These are phyloP conservation scores for Vitis hybrid DNA, from an alignment of 177 flowering plant genomes.

Conservation along the genomic window DNA sequence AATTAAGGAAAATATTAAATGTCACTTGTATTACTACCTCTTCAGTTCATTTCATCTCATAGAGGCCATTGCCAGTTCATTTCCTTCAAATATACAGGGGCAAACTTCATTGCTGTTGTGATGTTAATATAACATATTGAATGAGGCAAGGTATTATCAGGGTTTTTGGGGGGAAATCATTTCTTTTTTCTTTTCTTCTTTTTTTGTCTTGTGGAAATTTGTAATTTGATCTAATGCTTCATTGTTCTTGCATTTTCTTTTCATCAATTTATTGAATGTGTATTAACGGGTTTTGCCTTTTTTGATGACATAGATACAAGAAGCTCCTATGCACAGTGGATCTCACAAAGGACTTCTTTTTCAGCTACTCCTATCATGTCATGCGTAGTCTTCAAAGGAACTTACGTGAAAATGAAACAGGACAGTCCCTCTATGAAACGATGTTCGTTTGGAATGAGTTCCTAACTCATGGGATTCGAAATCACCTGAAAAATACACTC, in stretches of 20 bases:
- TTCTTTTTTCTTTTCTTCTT: constrained; percentile 17
- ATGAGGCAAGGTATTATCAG: constrained; percentile 49
- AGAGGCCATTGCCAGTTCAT: constrained; percentile 33
- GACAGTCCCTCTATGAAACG: constrained; percentile 56
- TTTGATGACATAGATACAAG: constrained; percentile 78
- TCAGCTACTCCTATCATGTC: constrained; percentile 95
- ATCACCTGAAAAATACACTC: constrained; percentile 66
- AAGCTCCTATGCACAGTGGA: constrained; percentile 94
- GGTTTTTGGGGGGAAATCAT: constrained; percentile 34
- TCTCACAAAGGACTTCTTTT: constrained; percentile 97
- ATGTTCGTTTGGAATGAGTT: constrained; percentile 99
- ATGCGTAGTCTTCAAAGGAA: constrained; percentile 94
- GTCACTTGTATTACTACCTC: constrained; percentile 9
- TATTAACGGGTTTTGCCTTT: constrained; percentile 27
- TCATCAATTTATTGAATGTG: constrained; percentile 8
- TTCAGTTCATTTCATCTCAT: constrained; percentile 16
- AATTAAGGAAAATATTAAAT: not conserved
- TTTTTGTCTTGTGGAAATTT: not conserved
- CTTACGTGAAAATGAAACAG: constrained; percentile 49
- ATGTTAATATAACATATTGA: constrained; percentile 51
- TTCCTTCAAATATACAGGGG: constrained; percentile 47
- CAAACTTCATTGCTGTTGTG: constrained; percentile 48
- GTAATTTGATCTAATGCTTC: constrained; percentile 10
- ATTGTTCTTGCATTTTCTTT: constrained; percentile 3
- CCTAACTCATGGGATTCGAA: constrained; percentile 82